Percentiles rank a stretch among this genome's conserved stretches.
phyloP scores from a whole-genome alignment of 2,329 filamentous ascomycete genomes.

The Dryadomyces quercivorus region DNA sequence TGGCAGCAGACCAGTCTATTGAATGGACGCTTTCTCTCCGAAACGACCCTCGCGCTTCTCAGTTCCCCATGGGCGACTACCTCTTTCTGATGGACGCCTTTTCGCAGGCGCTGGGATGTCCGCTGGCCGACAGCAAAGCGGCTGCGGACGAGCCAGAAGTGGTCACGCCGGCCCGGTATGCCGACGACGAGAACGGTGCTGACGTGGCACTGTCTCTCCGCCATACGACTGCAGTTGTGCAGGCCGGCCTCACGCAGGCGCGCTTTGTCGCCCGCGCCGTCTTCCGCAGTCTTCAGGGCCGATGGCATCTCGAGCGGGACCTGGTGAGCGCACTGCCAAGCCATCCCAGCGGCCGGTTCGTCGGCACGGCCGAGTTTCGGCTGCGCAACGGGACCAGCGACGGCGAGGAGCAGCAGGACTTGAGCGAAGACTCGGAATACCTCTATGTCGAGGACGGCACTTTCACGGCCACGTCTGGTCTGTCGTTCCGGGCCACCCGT shows the following conservation, averaged over 20 bases:
- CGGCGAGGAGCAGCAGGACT: slow-evolving; percentile 18
- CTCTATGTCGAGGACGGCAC: slow-evolving; percentile 57
- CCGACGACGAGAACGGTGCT: slow-evolving; percentile 11
- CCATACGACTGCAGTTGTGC: slow-evolving; percentile 30
- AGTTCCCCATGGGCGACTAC: slow-evolving; percentile 81
- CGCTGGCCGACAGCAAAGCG: slow-evolving; percentile 17
- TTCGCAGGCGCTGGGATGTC: slow-evolving; percentile 43
- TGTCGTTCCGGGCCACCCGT: slow-evolving; percentile 46
- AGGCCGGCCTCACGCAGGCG: slow-evolving; percentile 27
- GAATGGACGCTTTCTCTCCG: slow-evolving; percentile 38
- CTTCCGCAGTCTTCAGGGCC: slow-evolving; percentile 58
- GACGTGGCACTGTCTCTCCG: slow-evolving; percentile 26
- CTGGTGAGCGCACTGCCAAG: slow-evolving; percentile 40
- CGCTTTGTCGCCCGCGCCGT: slow-evolving; percentile 52
- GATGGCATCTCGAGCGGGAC: slow-evolving; percentile 51
- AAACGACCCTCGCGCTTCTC: slow-evolving; percentile 38
- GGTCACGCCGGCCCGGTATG: slow-evolving; percentile 44
- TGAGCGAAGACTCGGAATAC: slow-evolving; percentile 38
- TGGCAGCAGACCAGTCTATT: slow-evolving; percentile 31
- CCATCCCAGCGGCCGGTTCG: slow-evolving; percentile 53
- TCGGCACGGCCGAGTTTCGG: slow-evolving; percentile 52
- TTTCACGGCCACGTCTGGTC: slow-evolving; percentile 37
- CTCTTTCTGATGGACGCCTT: slow-evolving; percentile 64
- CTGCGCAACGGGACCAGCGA: slow-evolving; percentile 47
- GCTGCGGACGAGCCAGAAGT: slow-evolving; percentile 27